Conservation (phyloP, 768 basidiomycete genomes). For the Phylloporus sp. region DNA sequence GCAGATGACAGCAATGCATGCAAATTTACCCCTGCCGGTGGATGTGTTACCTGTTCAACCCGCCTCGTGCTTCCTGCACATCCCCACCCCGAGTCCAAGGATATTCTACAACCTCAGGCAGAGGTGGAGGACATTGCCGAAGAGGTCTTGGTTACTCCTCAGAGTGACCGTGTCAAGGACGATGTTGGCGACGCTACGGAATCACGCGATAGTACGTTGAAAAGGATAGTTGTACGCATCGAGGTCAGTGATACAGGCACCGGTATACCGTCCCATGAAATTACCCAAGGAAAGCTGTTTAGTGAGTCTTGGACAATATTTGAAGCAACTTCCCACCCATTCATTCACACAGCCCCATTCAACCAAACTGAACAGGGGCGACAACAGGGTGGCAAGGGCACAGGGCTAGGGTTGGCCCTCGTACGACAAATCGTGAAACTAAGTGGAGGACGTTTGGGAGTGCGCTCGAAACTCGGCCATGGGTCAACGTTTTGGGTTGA, state of each 20-base stretch:
- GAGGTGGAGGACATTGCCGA: slow-evolving; percentile 17
- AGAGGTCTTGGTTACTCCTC: slow-evolving; percentile 24
- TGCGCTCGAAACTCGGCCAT: slow-evolving; percentile 55
- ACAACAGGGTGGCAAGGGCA: slow-evolving; percentile 69
- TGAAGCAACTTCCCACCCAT: slow-evolving; percentile 5
- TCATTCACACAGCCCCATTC: slow-evolving; percentile 50
- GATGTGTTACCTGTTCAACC: slow-evolving; percentile 64
- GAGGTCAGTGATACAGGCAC: slow-evolving; percentile 77
- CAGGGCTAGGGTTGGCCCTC: slow-evolving; percentile 72
- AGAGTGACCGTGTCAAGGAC: too few relatives aligned
- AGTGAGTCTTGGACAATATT: slow-evolving; percentile 40
- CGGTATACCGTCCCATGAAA: slow-evolving; percentile 62
- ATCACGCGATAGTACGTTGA: slow-evolving; percentile 31
- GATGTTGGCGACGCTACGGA: not conserved
- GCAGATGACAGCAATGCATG: slow-evolving; percentile 57
- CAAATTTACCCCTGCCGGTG: slow-evolving; percentile 73
- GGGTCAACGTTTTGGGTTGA: slow-evolving; percentile 92
- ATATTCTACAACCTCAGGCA: not conserved
- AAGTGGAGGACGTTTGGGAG: slow-evolving; percentile 69
- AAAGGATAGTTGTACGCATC: slow-evolving; percentile 77
- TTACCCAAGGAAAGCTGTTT: slow-evolving; percentile 67
- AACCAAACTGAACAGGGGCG: slow-evolving; percentile 77
- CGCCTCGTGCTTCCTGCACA: slow-evolving; percentile 43
- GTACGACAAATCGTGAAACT: slow-evolving; percentile 77
- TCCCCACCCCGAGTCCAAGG: slow-evolving; percentile 11